Evolutionary conservation across 169 alveolate genomes (phyloP), one percentile per base, ranked within the genome.

Genomic region (Pseudocohnilembus persalinus): DNA sequence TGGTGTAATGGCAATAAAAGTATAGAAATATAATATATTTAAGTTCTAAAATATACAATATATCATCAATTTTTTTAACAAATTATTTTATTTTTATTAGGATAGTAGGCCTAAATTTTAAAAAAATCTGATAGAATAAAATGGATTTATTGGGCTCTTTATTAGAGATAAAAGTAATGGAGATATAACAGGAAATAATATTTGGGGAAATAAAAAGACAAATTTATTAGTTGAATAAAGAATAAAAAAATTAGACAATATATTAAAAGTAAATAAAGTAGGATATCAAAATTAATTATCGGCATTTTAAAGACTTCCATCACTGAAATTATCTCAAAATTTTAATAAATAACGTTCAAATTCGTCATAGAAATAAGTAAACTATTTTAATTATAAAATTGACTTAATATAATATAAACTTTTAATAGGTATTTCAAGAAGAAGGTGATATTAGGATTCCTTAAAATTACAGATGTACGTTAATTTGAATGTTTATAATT

Each of bases 121-220:
- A n/a, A 81, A 84, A 32, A 90, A 90, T 87, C 76, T 80, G 72
- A 74, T 90, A 0, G 64, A 81, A 77, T 86, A 90, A 35, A 87
- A 90, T 90, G 86, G 87, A 73, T 83, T 87, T 79, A 87, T 90
- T 6, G 94, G 94, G 0, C 49, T 90, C 1, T 80, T 90, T 49
- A 72, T 90, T 16, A 87, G 94, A 82, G 92, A 90, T 87, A 76
- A 79, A 26, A 79, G 90, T 77, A 73, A 81, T 77, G 94, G 94
- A 68, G 77, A 74, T 73, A 81, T 87, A 83, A 81, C 72, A 87
- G 88, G 81, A 11, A 90, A 90, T 87, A 28, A 75, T 33, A 76
- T 81, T 68, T 63, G 29, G 29, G 26, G 83, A 31, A 80, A 83
- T 65, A 90, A 90, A 81, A 87, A 84, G 35, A 87, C 87, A 20